Percentiles rank a stretch among this genome's conserved stretches.
Evolutionary conservation across 257 asterid genomes (phyloP).

Genomic region (Ilex aquifolium): DNA sequence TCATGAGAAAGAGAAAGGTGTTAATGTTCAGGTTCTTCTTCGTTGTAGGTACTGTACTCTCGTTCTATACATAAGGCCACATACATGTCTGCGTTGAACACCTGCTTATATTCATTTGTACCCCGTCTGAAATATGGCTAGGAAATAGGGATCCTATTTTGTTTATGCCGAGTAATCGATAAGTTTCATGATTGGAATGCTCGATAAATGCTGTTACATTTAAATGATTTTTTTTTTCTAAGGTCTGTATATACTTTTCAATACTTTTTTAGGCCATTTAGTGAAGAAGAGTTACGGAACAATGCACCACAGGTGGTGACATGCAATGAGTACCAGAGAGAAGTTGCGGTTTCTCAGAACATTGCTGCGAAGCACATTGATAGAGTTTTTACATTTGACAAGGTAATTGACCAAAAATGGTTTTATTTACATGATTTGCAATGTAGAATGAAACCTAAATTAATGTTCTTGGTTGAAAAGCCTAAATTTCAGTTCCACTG

Average conservation of each 20-base stretch:
- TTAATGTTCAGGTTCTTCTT: slow-evolving; percentile 91
- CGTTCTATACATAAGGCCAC: neutral
- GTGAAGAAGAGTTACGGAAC: slow-evolving; percentile 79
- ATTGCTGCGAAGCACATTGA: slow-evolving; percentile 93
- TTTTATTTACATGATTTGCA: too few relatives aligned
- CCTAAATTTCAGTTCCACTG: too few relatives aligned
- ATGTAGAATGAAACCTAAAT: too few relatives aligned
- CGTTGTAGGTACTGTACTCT: slow-evolving; percentile 68
- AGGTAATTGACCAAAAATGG: slow-evolving; percentile 33
- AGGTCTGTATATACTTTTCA: neutral
- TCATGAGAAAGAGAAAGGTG: slow-evolving; percentile 78
- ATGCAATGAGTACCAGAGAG: slow-evolving; percentile 76
- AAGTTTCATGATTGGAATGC: too few relatives aligned
- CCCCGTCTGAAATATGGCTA: too few relatives aligned
- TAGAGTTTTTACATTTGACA: slow-evolving; percentile 79
- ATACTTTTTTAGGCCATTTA: slow-evolving; percentile 58
- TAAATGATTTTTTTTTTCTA: too few relatives aligned
- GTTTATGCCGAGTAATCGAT: too few relatives aligned
- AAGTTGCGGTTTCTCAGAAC: slow-evolving; percentile 76
- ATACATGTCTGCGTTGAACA: too few relatives aligned
- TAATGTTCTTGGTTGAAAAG: too few relatives aligned
- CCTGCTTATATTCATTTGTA: too few relatives aligned
- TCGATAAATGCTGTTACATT: too few relatives aligned
- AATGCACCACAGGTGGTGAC: slow-evolving; percentile 93
- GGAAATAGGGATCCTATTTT: too few relatives aligned